Evolutionary conservation across 2,329 filamentous ascomycete genomes (phyloP).

Genomic region (Cryphonectria carpinicola): DNA sequence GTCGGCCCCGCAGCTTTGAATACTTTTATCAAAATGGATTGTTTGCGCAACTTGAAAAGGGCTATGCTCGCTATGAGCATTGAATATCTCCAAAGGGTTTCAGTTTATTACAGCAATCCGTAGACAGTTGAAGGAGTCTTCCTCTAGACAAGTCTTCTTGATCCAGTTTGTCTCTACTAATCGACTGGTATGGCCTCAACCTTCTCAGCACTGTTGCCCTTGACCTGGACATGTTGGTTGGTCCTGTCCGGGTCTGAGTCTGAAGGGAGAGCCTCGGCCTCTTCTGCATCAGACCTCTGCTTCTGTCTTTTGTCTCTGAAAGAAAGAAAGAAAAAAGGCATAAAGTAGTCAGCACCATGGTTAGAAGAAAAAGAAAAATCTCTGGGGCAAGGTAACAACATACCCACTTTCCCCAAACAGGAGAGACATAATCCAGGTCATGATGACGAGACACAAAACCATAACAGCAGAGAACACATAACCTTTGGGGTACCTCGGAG

Average conservation of each 20-base stretch:
- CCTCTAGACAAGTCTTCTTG: not conserved
- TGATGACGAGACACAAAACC: conserved; percentile 18
- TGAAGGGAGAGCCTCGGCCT: not conserved
- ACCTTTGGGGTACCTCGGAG: conserved; percentile 47
- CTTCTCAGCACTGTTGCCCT: not conserved
- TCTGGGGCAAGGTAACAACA: not conserved
- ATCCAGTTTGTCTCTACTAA: not conserved
- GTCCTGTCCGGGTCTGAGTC: not conserved
- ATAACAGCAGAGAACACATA: conserved; percentile 34
- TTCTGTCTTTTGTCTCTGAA: not conserved
- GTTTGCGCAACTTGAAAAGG: too few species aligned
- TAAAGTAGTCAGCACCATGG: not conserved
- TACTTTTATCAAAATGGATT: too few species aligned
- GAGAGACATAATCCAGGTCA: conserved; percentile 12
- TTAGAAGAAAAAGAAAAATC: not conserved
- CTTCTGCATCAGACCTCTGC: not conserved
- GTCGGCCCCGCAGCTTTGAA: too few species aligned
- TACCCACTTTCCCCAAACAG: conserved; percentile 23
- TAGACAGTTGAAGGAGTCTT: not conserved
- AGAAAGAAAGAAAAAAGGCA: too few species aligned
- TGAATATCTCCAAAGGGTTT: too few species aligned
- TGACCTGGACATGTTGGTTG: not conserved
- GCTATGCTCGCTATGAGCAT: too few species aligned
- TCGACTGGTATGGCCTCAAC: not conserved
- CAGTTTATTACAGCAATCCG: too few species aligned